Base-by-base conservation (phyloP, 805 yeast genomes). In the Yarrowia sp. region DNA sequence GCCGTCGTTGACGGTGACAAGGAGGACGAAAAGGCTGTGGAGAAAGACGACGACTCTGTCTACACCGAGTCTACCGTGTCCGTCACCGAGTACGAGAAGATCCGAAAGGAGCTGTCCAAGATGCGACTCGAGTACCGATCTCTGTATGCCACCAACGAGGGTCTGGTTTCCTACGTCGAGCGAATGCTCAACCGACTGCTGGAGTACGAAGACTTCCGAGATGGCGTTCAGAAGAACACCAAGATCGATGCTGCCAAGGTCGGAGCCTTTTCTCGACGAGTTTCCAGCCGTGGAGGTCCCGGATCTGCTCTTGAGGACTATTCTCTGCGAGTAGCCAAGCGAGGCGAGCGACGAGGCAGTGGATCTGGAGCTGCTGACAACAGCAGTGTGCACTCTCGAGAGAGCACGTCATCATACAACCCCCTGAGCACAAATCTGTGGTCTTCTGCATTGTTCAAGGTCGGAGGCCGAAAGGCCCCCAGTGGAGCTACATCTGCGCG, bases 141-240 rank as follows among this genome's bases (percentile, higher is more conserved):
- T 9, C 70, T 74, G 15, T 67, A 65, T 11, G 72, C 74, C 66
- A 71, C 75, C 66, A 74, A 74, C 69, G 58, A 62, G 18, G 77
- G 77, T 13, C 71, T 75, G 32, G 70, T 69, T 38, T 61, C 66
- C 18, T 71, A 76, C 11, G 68, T 75, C 36, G 77, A 75, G 66
- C 68, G 75, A 11, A 71, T 75, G 15, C 76, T 75, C 4, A 69
- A 69, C 44, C 72, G 78, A 8, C 71, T 75, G 58, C 70, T 75
- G 15, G 76, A 73, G 60, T 72, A 71, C 63, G 53, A 67, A 42
- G 72, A 70, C 48, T 75, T 75, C 64, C 64, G 64, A 33, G 64
- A 33, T 6, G 70, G 65, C 3, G 66, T 65, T 8, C 47, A 47
- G 45, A 65, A 31, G 44, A 42, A 55, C 64, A 63, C 58, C 15